Evolutionary conservation across 768 basidiomycete species (phyloP).

Genomic region (Boletus subparvulus): DNA sequence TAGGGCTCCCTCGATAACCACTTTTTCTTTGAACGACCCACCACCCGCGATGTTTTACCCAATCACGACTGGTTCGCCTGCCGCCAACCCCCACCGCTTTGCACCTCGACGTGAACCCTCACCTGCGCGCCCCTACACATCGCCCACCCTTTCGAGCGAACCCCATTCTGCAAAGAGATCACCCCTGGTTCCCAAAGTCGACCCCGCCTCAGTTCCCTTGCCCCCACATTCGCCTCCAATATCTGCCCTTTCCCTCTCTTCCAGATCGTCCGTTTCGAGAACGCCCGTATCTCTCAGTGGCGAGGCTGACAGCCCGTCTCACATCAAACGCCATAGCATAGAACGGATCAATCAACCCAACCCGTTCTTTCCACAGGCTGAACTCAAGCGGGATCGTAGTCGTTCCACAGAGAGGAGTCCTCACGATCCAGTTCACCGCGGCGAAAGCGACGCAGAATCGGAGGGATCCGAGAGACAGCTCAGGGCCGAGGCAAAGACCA

Average conservation of each 20-base stretch:
- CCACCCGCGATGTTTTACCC: slow-evolving; percentile 45
- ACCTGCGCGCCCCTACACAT: slow-evolving; percentile 33
- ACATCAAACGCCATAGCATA: slow-evolving; percentile 39
- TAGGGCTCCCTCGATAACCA: slow-evolving; percentile 32
- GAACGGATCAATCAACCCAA: slow-evolving; percentile 15
- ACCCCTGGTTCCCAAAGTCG: slow-evolving; percentile 39
- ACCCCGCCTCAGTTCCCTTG: slow-evolving; percentile 57
- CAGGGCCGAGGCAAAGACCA: slow-evolving; percentile 76
- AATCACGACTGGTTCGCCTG: slow-evolving; percentile 53
- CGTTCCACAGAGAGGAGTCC: slow-evolving; percentile 21
- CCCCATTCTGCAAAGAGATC: slow-evolving; percentile 14
- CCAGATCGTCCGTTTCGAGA: slow-evolving; percentile 63
- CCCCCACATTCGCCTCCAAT: slow-evolving; percentile 70
- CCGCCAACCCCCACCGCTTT: slow-evolving; percentile 61
- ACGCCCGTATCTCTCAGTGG: slow-evolving; percentile 45
- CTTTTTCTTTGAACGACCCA: slow-evolving; percentile 28
- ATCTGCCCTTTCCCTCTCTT: slow-evolving; percentile 75
- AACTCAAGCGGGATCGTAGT: slow-evolving; percentile 19
- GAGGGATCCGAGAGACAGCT: slow-evolving; percentile 50
- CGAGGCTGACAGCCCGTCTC: slow-evolving; percentile 42
- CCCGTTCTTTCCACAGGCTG: slow-evolving; percentile 12
- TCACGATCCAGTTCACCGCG: slow-evolving; percentile 11
- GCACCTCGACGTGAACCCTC: slow-evolving; percentile 36
- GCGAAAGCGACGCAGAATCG: slow-evolving; percentile 36
- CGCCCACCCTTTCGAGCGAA: slow-evolving; percentile 29